Evolutionary conservation across 163 green algal species (phyloP).

Genomic region (Volvox carteri): DNA sequence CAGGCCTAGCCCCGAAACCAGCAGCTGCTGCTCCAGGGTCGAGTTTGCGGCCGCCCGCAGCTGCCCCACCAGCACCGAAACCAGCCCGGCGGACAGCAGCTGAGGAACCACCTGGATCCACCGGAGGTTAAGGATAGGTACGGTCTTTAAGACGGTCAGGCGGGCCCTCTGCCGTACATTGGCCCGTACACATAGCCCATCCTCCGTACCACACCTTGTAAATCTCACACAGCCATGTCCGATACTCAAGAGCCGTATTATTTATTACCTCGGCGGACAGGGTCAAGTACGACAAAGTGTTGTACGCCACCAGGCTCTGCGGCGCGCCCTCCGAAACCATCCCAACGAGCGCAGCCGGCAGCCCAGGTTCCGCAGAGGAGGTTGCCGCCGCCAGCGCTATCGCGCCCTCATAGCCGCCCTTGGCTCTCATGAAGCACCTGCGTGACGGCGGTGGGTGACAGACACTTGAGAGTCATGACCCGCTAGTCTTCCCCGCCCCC

Average conservation of each 20-base stretch:
- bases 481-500: too few species aligned
- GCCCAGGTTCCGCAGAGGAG: background rate
- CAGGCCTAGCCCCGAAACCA: slow-evolving; percentile 49
- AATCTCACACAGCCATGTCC: too few species aligned
- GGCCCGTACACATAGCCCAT: too few species aligned
- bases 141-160: too few species aligned
- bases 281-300: slow-evolving; percentile 36
- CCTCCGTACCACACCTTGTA: too few species aligned
- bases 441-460: too few species aligned
- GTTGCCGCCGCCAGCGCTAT: slow-evolving; percentile 11
- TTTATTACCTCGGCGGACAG: slow-evolving; percentile 8
- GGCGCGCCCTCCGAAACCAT: slow-evolving; percentile 25
- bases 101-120: slow-evolving; percentile 3
- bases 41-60: slow-evolving; percentile 23
- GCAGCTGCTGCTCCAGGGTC: slow-evolving; percentile 54
- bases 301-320: slow-evolving; percentile 15
- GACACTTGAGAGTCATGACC: background rate
- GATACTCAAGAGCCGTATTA: too few species aligned
- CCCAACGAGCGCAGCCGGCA: slow-evolving; percentile 7
- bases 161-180: too few species aligned
- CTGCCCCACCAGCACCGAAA: slow-evolving; percentile 47
- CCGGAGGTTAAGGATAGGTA: too few species aligned
- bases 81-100: slow-evolving; percentile 25
- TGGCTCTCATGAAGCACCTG: slow-evolving; percentile 29
- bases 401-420: background rate